Evolutionary conservation across 2,329 filamentous ascomycete genomes (phyloP).

Genomic region (Trichoderma gracile): DNA sequence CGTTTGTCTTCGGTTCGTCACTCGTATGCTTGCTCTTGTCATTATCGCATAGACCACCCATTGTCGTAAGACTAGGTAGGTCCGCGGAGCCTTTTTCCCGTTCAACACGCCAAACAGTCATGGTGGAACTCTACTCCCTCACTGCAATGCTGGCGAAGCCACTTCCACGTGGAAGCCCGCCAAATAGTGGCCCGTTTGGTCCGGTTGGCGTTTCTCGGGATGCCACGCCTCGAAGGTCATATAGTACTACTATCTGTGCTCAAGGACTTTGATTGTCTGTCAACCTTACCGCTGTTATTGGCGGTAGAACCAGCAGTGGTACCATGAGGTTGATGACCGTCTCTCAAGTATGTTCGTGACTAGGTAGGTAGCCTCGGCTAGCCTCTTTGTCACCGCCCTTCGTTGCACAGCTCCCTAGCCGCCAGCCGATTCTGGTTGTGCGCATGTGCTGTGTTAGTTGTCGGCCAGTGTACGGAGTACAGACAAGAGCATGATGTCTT

Average conservation of each 20-base stretch:
- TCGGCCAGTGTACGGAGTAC: constrained; percentile 19
- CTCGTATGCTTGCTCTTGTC: neutral
- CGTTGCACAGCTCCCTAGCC: neutral
- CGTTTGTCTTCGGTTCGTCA: neutral
- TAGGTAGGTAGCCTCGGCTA: neutral
- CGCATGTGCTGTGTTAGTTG: neutral
- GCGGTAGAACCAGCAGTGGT: neutral
- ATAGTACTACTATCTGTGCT: neutral
- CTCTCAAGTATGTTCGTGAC: neutral
- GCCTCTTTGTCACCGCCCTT: constrained; percentile 21
- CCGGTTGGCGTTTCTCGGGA: neutral
- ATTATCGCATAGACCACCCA: neutral
- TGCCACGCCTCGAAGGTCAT: neutral
- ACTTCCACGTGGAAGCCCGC: constrained; percentile 25
- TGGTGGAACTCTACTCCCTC: constrained; percentile 6
- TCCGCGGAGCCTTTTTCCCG: constrained; percentile 19
- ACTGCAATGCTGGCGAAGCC: constrained; percentile 12
- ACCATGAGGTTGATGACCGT: neutral
- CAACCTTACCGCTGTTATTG: neutral
- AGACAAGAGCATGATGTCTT: neutral
- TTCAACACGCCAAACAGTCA: constrained; percentile 10
- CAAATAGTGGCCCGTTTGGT: constrained; percentile 4
- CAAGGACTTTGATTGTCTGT: neutral
- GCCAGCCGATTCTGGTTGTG: neutral
- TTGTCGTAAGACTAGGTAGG: neutral